Evolutionary conservation across 495 filamentous ascomycete species (phyloP), one percentile per base, ranked within the genome.

Genomic region (Penicillium subrubescens): DNA sequence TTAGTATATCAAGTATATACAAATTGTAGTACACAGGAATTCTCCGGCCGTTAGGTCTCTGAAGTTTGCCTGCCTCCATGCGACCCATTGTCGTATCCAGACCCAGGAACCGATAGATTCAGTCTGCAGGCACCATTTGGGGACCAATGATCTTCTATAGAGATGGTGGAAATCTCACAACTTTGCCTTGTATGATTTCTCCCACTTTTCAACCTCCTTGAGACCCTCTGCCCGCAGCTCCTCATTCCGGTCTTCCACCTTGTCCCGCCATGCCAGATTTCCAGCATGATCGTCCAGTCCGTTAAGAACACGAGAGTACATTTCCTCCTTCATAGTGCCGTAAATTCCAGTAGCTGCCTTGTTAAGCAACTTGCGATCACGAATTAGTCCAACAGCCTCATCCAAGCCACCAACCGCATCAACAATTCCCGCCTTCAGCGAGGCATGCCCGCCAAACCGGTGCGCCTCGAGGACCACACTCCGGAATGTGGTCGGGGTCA

Each of bases 301-400:
- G 31, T 68, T 81, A 39, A 92, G 67, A 1, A 80, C 82, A 72
- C 89, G 86, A 8, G 86, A 72, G 70, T 88, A 92, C 88, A 92
- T 91, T 73, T 92, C 89, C 61, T 77, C 72, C 78, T 92, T 93
- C 74, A 93, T 73, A 31, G 77, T 57, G 7, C 89, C 87, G 74
- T 90, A 93, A 33, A 88, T 84, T 15, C 86, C 86, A 21, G 80
- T 88, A 55, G 79, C 73, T 0, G 78, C 84, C 78, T 91, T 91
- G 10, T 76, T 80, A 41, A 80, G 75, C 67, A 94, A 64, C 31
- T 81, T 80, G 59, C 83, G 77, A 52, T 88, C 81, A 17, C 71
- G 65, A 8, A 92, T 76, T 46, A 93, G 78, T 11, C 57, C 67
- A 34, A 91, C 37, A 31, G 77, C 81, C 51, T 88, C 88, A 21